Base-by-base conservation (phyloP, 257 asterid species). In the Gynochthodes officinalis region DNA sequence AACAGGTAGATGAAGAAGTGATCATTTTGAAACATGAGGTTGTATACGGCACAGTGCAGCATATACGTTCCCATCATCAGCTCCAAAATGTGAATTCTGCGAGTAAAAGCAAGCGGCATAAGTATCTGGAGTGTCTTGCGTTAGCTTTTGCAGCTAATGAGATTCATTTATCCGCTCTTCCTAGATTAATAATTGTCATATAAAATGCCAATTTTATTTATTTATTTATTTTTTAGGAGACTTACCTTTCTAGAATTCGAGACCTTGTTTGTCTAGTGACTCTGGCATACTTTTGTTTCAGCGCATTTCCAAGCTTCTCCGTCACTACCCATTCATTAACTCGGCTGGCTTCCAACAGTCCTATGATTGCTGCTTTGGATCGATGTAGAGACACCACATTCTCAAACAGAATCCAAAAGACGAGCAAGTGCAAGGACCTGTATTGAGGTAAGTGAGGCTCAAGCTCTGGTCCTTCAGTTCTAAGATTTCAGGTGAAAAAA, bases 271-370 rank as follows among this genome's bases (percentile, higher is more conserved):
- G 86, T 84, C 64, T 86, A 66, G 85, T 66, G 79, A 81, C 70
- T 76, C 76, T 86, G 12, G 70, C 72, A 64, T 75, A 63, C 73
- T 77, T 82, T 74, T 87, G 90, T 79, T 84, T 89, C 88, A 82
- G 72, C 73, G 79, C 67, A 79, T 88, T 90, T 63, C 98, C 98
- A 15, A 92, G 81, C 83, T 92, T 92, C 81, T 92, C 98, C 1
- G 98, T 92, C 78, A 92, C 98, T 42, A 92, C 82, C 96, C 96
- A 92, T 76, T 92, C 98, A 52, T 90, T 87, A 57, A 82, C 97
- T 71, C 98, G 73, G 70, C 69, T 87, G 69, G 95, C 92, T 80
- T 85, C 98, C 39, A 92, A 74, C 71, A 92, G 91, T 67, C 98
- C 97, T 72, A 89, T 90, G 42, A 92, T 83, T 75, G 97, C 86